Evolutionary conservation across 2,329 filamentous ascomycete species (phyloP).

Genomic region (Penicillium frequentans): DNA sequence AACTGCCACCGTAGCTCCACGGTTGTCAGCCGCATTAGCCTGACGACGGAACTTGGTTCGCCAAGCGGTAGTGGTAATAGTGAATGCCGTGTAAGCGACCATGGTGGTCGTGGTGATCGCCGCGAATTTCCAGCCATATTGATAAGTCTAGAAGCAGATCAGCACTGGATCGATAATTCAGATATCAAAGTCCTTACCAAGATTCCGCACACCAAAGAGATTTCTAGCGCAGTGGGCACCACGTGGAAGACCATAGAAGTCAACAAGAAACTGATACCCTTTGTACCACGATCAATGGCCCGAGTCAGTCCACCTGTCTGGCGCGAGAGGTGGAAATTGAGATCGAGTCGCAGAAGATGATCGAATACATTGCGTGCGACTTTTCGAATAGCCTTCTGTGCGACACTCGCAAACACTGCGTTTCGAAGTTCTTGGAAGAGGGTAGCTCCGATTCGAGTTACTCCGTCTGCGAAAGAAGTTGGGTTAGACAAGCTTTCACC

Average conservation of each 20-base stretch:
- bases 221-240: slow-evolving; percentile 88
- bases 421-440: slow-evolving; percentile 93
- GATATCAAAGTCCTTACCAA: slow-evolving; percentile 50
- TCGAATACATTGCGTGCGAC: slow-evolving; percentile 92
- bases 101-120: slow-evolving; percentile 88
- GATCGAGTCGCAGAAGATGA: slow-evolving; percentile 82
- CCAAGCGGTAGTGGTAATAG: slow-evolving; percentile 95
- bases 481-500: background rate
- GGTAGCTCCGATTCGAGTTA: slow-evolving; percentile 82
- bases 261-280: slow-evolving; percentile 95
- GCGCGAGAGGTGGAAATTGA: slow-evolving; percentile 90
- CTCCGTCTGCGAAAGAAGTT: slow-evolving; percentile 61
- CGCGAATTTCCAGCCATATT: slow-evolving; percentile 90
- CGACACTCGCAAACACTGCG: slow-evolving; percentile 93
- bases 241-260: slow-evolving; percentile 99
- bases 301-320: slow-evolving; percentile 93
- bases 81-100: slow-evolving; percentile 93
- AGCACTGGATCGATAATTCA: slow-evolving; percentile 5
- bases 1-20: slow-evolving; percentile 89
- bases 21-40: slow-evolving; percentile 95
- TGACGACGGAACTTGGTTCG: slow-evolving; percentile 93
- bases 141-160: slow-evolving; percentile 65
- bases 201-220: slow-evolving; percentile 93
- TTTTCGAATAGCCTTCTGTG: slow-evolving; percentile 90
- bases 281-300: slow-evolving; percentile 94